Conservation (phyloP, 1,284 basidiomycete species). For the Pyrrhoderma lamaoense region DNA sequence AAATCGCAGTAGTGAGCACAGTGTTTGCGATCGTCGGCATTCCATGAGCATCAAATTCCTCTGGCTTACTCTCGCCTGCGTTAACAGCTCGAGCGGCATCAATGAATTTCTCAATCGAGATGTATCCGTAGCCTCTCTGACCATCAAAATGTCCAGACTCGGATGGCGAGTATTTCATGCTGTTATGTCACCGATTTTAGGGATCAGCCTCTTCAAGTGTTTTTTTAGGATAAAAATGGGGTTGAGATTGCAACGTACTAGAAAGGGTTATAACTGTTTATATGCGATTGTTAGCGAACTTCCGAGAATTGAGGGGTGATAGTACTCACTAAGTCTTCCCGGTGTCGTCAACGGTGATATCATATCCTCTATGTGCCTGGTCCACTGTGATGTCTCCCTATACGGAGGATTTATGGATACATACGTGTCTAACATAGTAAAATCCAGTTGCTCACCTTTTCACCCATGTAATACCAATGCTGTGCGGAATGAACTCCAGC, state of each 20-base stretch:
- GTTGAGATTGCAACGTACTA: slow-evolving; percentile 48
- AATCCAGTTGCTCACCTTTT: slow-evolving; percentile 48
- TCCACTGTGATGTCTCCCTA: slow-evolving; percentile 87
- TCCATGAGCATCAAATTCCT: slow-evolving; percentile 72
- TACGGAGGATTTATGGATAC: slow-evolving; percentile 11
- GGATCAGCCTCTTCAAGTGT: slow-evolving; percentile 2
- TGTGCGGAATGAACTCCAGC: slow-evolving; percentile 80
- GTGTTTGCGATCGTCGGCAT: slow-evolving; percentile 86
- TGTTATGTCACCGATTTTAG: slow-evolving; percentile 25
- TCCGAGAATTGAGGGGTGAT: background rate
- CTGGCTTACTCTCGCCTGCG: slow-evolving; percentile 53
- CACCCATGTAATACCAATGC: slow-evolving; percentile 91
- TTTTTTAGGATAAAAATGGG: no score
- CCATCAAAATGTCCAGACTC: slow-evolving; percentile 90
- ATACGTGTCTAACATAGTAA: slow-evolving; percentile 4
- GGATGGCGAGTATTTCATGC: slow-evolving; percentile 91
- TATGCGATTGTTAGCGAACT: slow-evolving; percentile 4
- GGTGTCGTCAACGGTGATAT: slow-evolving; percentile 74
- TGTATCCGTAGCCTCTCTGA: slow-evolving; percentile 84
- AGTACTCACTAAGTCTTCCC: slow-evolving; percentile 60
- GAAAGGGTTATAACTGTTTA: slow-evolving; percentile 70
- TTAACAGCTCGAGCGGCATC: slow-evolving; percentile 76
- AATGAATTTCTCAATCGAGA: slow-evolving; percentile 90
- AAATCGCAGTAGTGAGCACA: slow-evolving; percentile 84
- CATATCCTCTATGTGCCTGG: slow-evolving; percentile 90